Evolutionary conservation across 2,329 filamentous ascomycete genomes (phyloP), one percentile per base, ranked within the genome.

Genomic region (Sporothrix luriei): DNA sequence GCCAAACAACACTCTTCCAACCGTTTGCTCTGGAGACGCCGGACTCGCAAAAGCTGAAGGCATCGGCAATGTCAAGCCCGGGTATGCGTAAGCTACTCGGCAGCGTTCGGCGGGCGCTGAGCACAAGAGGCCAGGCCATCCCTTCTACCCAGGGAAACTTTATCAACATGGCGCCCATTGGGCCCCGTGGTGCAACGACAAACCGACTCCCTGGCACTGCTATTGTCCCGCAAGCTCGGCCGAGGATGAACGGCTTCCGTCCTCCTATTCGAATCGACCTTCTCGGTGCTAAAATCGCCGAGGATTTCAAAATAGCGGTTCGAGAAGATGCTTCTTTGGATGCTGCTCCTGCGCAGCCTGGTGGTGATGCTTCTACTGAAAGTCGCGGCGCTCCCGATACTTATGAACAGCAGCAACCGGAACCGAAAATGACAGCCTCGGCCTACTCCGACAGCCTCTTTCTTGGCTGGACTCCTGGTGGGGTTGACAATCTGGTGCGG

Each of bases 81-180:
- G 92, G 91, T 2, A 92, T 97, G 84, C 94, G 90, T 78, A 95
- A 89, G 74, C 85, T 98, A 0, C 85, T 99, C 66, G 91, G 93
- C 7, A 94, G 91, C 72, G 91, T 98, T 49, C 90, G 93, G 21
- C 88, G 93, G 72, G 94, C 90, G 6, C 79, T 97, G 64, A 92
- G 92, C 77, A 92, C 84, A 16, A 81, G 79, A 68, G 82, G 81
- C 0, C 84, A 82, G 71, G 79, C 78, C 5, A 71, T 80, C 14
- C 80, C 82, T 16, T 79, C 82, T 0, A 80, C 80, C 0, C 82
- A 84, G n/a, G 81, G 80, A 13, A 83, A 79, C 68, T 82, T 84
- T 69, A 79, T 83, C 71, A 82, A 82, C 68, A 81, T 87, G 46
- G 80, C 82, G 3, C 82, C 83, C 1, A 80, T 84, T 49, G 84